Evolutionary conservation across 164 flowering plant species (phyloP), one percentile per base, ranked within the genome.

Genomic region (Cinnamomum chago): DNA sequence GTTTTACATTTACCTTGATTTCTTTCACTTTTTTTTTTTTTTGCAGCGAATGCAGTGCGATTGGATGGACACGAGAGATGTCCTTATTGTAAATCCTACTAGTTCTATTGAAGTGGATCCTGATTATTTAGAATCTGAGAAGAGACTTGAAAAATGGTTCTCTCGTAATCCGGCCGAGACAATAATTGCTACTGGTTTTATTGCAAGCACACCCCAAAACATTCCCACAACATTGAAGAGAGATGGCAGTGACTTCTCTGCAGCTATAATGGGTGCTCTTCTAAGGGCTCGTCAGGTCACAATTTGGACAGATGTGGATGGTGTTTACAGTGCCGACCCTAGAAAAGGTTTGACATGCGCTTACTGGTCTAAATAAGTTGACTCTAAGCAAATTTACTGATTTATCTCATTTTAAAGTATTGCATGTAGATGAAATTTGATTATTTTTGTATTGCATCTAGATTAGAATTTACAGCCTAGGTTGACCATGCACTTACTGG

Each of bases 211-310:
- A 18, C 92, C 93, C 50, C 76, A 92, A 72, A 90, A 90, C 79
- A 94, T 95, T 68, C 98, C 99, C 27, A 95, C 98, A 68, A 95
- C 99, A 72, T 84, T 95, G 85, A 95, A 93, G 80, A 86, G 99
- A 84, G 99, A 95, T 84, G 99, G 99, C 68, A 95, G 99, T 82
- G 98, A 95, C 80, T 95, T 95, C 77, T 95, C 99, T 76, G 98
- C 99, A 40, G 97, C 99, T 74, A 93, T 95, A 72, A 89, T 95
- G 94, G 99, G 99, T 75, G 90, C 97, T 71, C 84, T 95, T 5
- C 73, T 95, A 58, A 84, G 81, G 84, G 97, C 99, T 55, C 84
- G 88, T 30, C 92, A 89, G 81, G 97, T 95, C 73, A 95, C 99
- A 72, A 95, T 95, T 76, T 95, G 98, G 99, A 95, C 99, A 27